Conservation (phyloP, 257 asterid species). For the Penstemon barbatus region DNA sequence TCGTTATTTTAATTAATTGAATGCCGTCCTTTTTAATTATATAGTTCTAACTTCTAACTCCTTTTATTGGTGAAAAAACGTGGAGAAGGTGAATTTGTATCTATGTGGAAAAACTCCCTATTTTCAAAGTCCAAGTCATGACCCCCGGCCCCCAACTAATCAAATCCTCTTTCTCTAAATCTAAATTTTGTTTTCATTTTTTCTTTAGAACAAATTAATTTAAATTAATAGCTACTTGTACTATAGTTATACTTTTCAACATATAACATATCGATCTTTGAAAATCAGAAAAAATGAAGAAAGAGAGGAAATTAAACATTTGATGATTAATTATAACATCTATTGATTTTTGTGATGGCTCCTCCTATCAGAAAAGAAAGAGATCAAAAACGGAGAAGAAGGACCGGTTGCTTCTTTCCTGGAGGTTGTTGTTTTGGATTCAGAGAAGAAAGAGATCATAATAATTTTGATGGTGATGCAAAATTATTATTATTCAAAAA, state of each 20-base stretch:
- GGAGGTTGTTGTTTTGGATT: conserved; percentile 27
- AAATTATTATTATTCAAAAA: conserved; percentile 14
- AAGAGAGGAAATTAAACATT: too few species aligned
- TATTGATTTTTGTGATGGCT: conserved; percentile 25
- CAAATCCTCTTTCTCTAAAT: neutral
- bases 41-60: too few species aligned
- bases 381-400: neutral
- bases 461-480: neutral
- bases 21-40: too few species aligned
- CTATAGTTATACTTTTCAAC: neutral
- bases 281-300: neutral
- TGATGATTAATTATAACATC: neutral
- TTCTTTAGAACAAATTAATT: neutral
- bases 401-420: neutral
- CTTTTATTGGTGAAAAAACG: neutral
- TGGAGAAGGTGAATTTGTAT: conserved; percentile 4
- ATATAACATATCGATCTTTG: neutral
- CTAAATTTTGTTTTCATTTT: neutral
- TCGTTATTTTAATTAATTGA: too few species aligned
- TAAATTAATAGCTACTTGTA: neutral
- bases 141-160: neutral
- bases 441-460: neutral
- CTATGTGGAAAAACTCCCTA: neutral
- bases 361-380: neutral
- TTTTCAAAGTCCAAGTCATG: conserved; percentile 1